Base-by-base conservation (phyloP, 805 yeast species). In the Candida silvatica region DNA sequence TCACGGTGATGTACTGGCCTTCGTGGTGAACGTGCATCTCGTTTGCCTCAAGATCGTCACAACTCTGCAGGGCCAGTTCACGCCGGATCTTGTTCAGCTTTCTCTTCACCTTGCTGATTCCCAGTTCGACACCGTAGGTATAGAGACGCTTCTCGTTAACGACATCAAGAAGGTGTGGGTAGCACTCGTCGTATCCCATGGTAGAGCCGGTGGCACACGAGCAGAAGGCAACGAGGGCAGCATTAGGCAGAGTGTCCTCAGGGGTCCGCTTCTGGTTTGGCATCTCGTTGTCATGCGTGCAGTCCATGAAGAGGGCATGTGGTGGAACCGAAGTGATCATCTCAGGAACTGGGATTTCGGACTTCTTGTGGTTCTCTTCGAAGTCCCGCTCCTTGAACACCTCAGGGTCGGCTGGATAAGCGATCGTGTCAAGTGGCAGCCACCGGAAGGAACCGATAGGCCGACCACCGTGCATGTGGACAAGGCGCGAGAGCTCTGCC, bases 1-100 rank as follows among this genome's bases (percentile, higher is more conserved):
- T 97, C 36, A 90, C 77, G 0, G 97, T 88, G 39, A 90, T 84
- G 55, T 70, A 90, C 55, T 88, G 95, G 11, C 84, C 95, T 43
- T 87, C 94, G 49, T 84, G 96, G 52, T 90, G 97, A 27, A 90
- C 83, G 54, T 84, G 90, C 82, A 84, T 86, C 58, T 90, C 97
- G 47, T 83, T 83, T 38, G 66, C 68, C 35, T 65, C 65, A 31
- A 51, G 40, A 31, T 67, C 65, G 43, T 84, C 94, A 28, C 66
- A 62, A 42, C 69, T 63, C 40, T 77, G 76, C 17, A 55, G 56
- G 2, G 85, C 76, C 33, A 82, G 66, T 8, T 65, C 55, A 28
- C 63, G 58, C 44, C 92, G 66, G n/a, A 82, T 71, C 8, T 56
- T 56, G 50, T 80, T 71, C 35, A 83, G 58, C 38, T 67, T 61